These are phyloP conservation scores for Choanephora cucurbitarum DNA, from an alignment of 371 early-diverging fungal genomes.

Conservation along the genomic window DNA sequence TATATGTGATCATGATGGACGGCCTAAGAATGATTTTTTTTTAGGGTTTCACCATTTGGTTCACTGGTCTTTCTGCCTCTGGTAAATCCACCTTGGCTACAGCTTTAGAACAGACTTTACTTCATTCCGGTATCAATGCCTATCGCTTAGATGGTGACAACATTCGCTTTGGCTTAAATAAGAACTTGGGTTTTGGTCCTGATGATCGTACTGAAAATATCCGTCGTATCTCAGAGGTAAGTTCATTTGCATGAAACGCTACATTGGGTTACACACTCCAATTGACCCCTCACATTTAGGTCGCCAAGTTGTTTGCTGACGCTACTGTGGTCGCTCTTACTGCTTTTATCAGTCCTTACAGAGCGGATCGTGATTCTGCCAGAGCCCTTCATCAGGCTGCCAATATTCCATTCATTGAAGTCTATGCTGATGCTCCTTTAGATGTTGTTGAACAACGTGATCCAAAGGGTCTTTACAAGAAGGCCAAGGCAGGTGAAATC, in stretches of 20 bases:
- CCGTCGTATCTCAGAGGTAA: conserved; percentile 87
- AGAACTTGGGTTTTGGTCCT: conserved; percentile 89
- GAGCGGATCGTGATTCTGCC: conserved; percentile 80
- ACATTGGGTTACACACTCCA: background rate
- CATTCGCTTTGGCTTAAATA: conserved; percentile 93
- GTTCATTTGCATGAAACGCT: too few relatives aligned
- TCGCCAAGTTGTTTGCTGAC: conserved; percentile 90
- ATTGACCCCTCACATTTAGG: conserved; percentile 30
- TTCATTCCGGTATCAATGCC: conserved; percentile 69
- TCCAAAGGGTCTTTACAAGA: conserved; percentile 96
- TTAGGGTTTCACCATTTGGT: conserved; percentile 90
- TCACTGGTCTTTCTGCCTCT: conserved; percentile 92
- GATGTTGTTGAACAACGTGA: conserved; percentile 89
- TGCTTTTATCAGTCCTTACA: conserved; percentile 91
- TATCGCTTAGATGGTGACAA: conserved; percentile 97
- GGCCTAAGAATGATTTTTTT: too few relatives aligned
- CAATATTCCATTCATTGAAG: conserved; percentile 81
- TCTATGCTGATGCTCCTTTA: conserved; percentile 86
- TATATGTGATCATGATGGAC: too few relatives aligned
- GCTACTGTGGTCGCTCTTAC: conserved; percentile 81
- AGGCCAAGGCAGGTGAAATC: conserved; percentile 90
- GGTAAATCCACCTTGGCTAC: conserved; percentile 93
- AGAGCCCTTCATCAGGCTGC: conserved; percentile 75
- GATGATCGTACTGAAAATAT: conserved; percentile 94
- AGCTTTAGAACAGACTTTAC: conserved; percentile 85